Conservation (phyloP, 192 early-diverging fungal genomes). For the Globomyces pollinis-pini region DNA sequence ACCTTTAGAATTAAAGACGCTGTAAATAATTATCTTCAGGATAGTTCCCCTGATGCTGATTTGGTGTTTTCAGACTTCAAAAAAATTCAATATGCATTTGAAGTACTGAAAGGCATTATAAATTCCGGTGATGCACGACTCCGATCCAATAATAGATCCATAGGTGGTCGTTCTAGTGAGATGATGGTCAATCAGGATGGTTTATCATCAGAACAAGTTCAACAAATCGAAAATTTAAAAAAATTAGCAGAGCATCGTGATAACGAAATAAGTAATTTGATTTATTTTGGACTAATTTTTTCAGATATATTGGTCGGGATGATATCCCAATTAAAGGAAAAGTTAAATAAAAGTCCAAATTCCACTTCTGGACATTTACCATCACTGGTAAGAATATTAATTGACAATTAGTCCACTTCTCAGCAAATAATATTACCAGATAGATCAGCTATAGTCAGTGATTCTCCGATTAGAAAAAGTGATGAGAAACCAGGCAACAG, state of each 20-base stretch:
- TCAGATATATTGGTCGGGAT: conserved; percentile 47
- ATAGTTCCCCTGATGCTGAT: conserved; percentile 21
- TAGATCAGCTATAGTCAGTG: background rate
- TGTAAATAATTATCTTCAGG: conserved; percentile 38
- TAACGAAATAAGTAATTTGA: conserved; percentile 51
- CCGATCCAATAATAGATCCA: background rate
- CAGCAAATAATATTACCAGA: background rate
- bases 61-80: conserved; percentile 36
- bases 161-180: background rate
- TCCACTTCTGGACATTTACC: background rate
- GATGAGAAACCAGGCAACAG: background rate
- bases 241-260: conserved; percentile 39
- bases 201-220: background rate
- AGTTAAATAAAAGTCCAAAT: conserved; percentile 1
- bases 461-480: background rate
- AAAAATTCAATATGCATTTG: conserved; percentile 43
- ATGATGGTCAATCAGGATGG: conserved; percentile 8
- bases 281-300: too few relatives aligned
- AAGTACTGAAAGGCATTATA: conserved; percentile 29
- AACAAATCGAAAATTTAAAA: conserved; percentile 24
- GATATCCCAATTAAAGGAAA: conserved; percentile 38
- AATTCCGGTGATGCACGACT: background rate
- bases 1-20: conserved; percentile 42
- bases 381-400: too few relatives aligned
- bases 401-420: too few relatives aligned